These are phyloP conservation scores for Hypoxylon sp. DNA, from an alignment of 2,329 filamentous ascomycete genomes.

Conservation along the genomic window DNA sequence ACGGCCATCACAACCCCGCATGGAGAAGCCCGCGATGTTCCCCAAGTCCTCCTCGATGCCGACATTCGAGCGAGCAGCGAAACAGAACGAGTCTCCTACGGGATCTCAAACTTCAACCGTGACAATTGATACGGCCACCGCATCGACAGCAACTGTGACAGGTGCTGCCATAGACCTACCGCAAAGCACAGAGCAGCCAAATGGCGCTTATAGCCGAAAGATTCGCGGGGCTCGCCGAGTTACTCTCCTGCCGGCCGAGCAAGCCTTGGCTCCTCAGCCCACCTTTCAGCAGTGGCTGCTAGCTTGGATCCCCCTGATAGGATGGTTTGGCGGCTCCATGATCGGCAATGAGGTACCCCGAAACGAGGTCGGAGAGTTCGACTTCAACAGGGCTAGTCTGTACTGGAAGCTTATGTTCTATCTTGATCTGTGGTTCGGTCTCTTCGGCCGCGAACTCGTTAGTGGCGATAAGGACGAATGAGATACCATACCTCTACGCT, in stretches of 20 bases:
- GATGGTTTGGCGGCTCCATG: conserved; percentile 79
- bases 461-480: conserved; percentile 72
- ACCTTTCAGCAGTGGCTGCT: conserved; percentile 75
- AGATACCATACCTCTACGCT: conserved; percentile 16
- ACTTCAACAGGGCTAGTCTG: conserved; percentile 77
- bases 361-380: conserved; percentile 81
- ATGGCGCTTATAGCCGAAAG: conserved; percentile 67
- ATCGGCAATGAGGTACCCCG: conserved; percentile 83
- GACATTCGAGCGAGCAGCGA: conserved; percentile 24
- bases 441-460: conserved; percentile 72
- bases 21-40: conserved; percentile 47
- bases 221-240: conserved; percentile 77
- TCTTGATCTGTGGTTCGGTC: conserved; percentile 70
- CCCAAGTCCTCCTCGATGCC: conserved; percentile 54
- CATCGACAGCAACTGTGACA: conserved; percentile 64
- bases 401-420: conserved; percentile 78
- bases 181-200: conserved; percentile 37
- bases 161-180: conserved; percentile 48
- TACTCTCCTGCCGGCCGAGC: conserved; percentile 76
- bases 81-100: conserved; percentile 58
- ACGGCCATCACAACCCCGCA: conserved; percentile 46
- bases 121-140: conserved; percentile 68
- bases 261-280: conserved; percentile 78
- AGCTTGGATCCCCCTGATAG: conserved; percentile 76
- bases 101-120: conserved; percentile 67